phyloP scores from a whole-genome alignment of 2,329 filamentous ascomycete species.

The Colletotrichum sp. region DNA sequence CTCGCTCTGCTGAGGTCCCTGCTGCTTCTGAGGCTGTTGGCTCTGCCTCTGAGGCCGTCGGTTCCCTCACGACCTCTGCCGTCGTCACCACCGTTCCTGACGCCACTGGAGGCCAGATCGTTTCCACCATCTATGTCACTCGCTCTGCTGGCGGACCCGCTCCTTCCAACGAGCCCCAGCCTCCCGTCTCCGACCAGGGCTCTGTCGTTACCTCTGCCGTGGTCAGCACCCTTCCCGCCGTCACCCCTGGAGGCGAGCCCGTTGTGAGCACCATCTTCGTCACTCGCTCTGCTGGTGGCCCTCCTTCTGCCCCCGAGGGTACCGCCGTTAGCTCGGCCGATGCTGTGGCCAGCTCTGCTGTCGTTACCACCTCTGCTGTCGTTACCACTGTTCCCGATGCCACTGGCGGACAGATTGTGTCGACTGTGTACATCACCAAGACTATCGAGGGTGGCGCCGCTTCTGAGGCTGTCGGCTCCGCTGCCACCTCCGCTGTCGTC shows the following conservation, averaged over 20 bases:
- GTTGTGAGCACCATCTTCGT: background rate
- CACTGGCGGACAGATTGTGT: background rate
- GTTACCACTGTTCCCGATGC: constrained; percentile 1
- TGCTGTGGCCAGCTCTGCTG: background rate
- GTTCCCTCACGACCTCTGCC: background rate
- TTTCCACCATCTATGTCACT: constrained; percentile 14
- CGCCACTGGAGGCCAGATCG: background rate
- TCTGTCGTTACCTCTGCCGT: background rate
- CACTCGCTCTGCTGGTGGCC: background rate
- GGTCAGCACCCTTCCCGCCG: background rate
- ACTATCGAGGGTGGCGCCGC: background rate
- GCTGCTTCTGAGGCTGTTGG: background rate
- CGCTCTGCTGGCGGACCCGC: background rate
- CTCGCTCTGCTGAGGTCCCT: background rate
- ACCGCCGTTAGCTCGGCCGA: background rate
- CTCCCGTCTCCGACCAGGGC: background rate
- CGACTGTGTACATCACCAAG: constrained; percentile 4
- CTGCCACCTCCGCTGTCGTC: background rate
- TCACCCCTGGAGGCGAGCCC: background rate
- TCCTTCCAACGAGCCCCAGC: background rate
- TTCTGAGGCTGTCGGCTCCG: background rate
- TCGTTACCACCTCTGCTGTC: background rate
- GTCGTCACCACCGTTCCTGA: constrained; percentile 1
- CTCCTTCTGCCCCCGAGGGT: background rate
- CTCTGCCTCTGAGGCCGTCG: background rate